Evolutionary conservation across 176 grass and related monocot genomes (phyloP).

Genomic region (Rhynchospora tenuis): DNA sequence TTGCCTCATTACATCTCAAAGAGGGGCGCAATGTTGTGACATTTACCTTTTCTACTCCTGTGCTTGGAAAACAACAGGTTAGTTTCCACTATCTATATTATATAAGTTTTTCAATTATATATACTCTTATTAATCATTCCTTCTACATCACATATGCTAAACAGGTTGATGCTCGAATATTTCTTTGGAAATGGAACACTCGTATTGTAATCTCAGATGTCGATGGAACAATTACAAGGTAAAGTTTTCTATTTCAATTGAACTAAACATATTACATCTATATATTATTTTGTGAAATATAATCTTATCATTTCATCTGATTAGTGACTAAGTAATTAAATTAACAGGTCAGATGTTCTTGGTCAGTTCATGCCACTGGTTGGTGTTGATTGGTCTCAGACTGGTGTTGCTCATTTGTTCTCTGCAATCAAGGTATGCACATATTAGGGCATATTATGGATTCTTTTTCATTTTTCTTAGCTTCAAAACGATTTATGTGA

Average conservation of each 20-base stretch:
- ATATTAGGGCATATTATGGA: neutral
- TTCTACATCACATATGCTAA: slow-evolving; percentile 19
- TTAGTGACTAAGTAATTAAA: slow-evolving; percentile 15
- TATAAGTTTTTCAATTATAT: slow-evolving; percentile 15
- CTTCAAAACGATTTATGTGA: neutral
- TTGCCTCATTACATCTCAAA: slow-evolving; percentile 79
- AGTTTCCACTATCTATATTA: slow-evolving; percentile 4
- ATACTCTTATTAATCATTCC: neutral
- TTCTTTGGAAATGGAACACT: slow-evolving; percentile 91
- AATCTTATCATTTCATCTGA: neutral
- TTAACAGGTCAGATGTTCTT: slow-evolving; percentile 88
- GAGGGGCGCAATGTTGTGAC: slow-evolving; percentile 73
- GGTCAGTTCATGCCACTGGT: slow-evolving; percentile 98
- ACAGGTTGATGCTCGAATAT: slow-evolving; percentile 90
- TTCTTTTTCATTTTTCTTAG: slow-evolving; percentile 2
- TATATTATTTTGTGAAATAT: neutral
- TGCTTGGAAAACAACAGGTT: slow-evolving; percentile 90
- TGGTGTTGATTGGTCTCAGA: slow-evolving; percentile 98
- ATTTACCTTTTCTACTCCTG: slow-evolving; percentile 85
- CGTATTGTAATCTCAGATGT: slow-evolving; percentile 94
- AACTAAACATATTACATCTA: neutral
- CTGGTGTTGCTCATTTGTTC: slow-evolving; percentile 94
- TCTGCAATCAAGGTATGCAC: slow-evolving; percentile 84
- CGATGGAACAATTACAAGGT: slow-evolving; percentile 98
- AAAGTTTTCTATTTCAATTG: slow-evolving; percentile 30